Base-by-base conservation (phyloP, 495 filamentous ascomycete species). In the Xylaria venustula region DNA sequence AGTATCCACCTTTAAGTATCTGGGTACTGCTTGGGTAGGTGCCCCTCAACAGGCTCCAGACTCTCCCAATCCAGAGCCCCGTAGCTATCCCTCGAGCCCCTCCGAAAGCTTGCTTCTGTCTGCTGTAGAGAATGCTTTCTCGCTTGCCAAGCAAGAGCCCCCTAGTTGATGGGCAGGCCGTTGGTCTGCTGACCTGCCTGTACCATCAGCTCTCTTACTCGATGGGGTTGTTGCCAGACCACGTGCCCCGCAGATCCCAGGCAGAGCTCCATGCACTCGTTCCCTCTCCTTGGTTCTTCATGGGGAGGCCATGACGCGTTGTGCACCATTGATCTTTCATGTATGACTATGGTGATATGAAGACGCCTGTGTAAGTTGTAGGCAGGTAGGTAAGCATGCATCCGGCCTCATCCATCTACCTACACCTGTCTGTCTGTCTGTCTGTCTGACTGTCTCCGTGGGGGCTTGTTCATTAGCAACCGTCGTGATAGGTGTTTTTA, bases 101-200 rank as follows among this genome's bases (percentile, higher is more conserved):
- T 5, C 30, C 30, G 30, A 34, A 34, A 34, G 30, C 30, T 34
- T 34, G 30, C 30, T 34, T 34, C 30, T 34, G 11, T 11, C 30
- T 34, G 5, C 30, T n/a, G n/a, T n/a, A n/a, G n/a, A n/a, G n/a
- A n/a, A n/a, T n/a, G n/a, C n/a, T n/a, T n/a, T n/a, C n/a, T n/a
- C n/a, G n/a, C n/a, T n/a, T 37, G 44, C 42, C 53, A 48, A 57
- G 44, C 54, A n/a, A n/a, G n/a, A n/a, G n/a, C n/a, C n/a, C 19
- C 25, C 30, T 34, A n/a, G 34, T 57, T 17, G 44, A 57, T 58
- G 45, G 55, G 45, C 34, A 41, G 17, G 32, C 42, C 34, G 58
- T n/a, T 46, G 58, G 58, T 60, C 58, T 53, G 58, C 48, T 60
- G 58, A 60, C 58, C 58, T 47, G 25, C 58, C n/a, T n/a, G 22